phyloP scores from a whole-genome alignment of 805 yeast genomes.

The Barnettozyma sp. region DNA sequence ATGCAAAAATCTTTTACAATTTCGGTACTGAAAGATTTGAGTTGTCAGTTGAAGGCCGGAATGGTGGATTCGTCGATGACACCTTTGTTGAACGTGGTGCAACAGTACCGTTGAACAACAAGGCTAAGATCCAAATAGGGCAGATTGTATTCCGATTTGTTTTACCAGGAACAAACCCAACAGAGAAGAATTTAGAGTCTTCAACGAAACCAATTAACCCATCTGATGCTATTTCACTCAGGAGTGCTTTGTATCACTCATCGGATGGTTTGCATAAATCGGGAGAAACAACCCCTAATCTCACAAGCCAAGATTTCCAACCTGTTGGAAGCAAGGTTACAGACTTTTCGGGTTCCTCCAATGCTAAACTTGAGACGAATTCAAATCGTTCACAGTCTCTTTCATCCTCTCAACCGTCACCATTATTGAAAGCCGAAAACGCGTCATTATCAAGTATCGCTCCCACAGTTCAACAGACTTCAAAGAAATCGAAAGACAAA shows the following conservation, averaged over 20 bases:
- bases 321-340: constrained; percentile 16
- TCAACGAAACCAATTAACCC: constrained; percentile 44
- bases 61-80: constrained; percentile 96
- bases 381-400: no score
- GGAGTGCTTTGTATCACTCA: constrained; percentile 39
- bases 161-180: constrained; percentile 59
- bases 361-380: no score
- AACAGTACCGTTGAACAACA: constrained; percentile 80
- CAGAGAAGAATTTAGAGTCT: constrained; percentile 23
- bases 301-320: constrained; percentile 21
- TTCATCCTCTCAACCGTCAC: background rate
- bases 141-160: constrained; percentile 85
- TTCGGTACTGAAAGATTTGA: constrained; percentile 95
- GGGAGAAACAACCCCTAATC: constrained; percentile 14
- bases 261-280: constrained; percentile 8
- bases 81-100: constrained; percentile 83
- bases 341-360: no score
- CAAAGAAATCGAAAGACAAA: constrained; percentile 36
- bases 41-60: constrained; percentile 83
- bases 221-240: constrained; percentile 52
- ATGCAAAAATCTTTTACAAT: constrained; percentile 93
- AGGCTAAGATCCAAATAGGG: constrained; percentile 85
- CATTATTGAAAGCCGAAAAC: background rate
- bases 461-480: no score
- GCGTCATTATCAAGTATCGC: background rate